phyloP scores from a whole-genome alignment of 2,329 filamentous ascomycete species.

The Hawksworthiomyces lignivorus region DNA sequence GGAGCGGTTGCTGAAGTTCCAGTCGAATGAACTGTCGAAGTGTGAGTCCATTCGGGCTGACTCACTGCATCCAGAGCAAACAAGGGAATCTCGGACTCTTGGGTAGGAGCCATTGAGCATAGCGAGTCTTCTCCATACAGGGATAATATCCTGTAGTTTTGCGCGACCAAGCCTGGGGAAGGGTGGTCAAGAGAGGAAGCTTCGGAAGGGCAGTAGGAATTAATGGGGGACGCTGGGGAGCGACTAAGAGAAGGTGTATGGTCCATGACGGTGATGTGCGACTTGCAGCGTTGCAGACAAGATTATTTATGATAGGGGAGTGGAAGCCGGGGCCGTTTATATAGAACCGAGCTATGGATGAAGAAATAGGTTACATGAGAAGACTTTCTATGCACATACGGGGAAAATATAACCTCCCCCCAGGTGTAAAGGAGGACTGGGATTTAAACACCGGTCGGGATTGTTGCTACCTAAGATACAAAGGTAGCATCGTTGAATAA shows the following conservation, averaged over 20 bases:
- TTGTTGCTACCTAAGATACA: too few species aligned
- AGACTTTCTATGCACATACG: too few species aligned
- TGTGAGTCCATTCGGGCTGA: constrained; percentile 36
- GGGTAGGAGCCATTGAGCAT: constrained; percentile 29
- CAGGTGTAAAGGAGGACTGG: too few species aligned
- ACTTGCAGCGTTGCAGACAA: too few species aligned
- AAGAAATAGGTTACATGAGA: too few species aligned
- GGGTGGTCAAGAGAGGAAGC: constrained; percentile 36
- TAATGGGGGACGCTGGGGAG: constrained; percentile 35
- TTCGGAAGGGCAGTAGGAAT: constrained; percentile 37
- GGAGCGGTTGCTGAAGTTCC: constrained; percentile 34
- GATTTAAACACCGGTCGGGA: too few species aligned
- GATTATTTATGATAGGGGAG: too few species aligned
- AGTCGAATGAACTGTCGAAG: constrained; percentile 30
- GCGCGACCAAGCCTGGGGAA: constrained; percentile 35
- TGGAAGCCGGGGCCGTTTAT: too few species aligned
- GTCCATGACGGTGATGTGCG: constrained; percentile 44
- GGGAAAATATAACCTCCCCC: too few species aligned
- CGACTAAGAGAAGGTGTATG: constrained; percentile 40
- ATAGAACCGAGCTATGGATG: too few species aligned
- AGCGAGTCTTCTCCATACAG: constrained; percentile 31
- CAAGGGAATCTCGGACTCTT: constrained; percentile 29
- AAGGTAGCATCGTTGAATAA: too few species aligned
- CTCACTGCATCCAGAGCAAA: constrained; percentile 33
- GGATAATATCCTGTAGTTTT: constrained; percentile 35